Percentiles rank a stretch among this genome's conserved stretches.
These are phyloP conservation scores for Kwoniella newhampshirensis DNA, from an alignment of 768 basidiomycete species.

Conservation along the genomic window DNA sequence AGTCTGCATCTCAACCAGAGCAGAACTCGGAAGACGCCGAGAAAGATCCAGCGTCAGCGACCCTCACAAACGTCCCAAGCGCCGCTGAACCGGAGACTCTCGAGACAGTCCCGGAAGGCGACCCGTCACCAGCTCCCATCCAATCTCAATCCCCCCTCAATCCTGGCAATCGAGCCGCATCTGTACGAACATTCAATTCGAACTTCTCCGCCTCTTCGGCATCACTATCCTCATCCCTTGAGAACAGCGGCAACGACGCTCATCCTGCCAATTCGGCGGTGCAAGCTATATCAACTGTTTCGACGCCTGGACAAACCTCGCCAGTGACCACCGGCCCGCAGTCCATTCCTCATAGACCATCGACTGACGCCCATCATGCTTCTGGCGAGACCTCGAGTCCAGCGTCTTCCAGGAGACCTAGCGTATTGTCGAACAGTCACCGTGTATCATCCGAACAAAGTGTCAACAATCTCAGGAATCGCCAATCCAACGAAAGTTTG, in stretches of 20 bases:
- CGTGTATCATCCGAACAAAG: slow-evolving; percentile 5
- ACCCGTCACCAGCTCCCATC: neutral
- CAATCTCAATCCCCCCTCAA: neutral
- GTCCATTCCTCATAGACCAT: slow-evolving; percentile 17
- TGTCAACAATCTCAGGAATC: slow-evolving; percentile 1
- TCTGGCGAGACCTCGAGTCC: slow-evolving; percentile 3
- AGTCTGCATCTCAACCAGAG: neutral
- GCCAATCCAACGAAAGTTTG: slow-evolving; percentile 11
- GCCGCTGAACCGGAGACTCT: neutral
- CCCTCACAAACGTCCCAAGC: neutral
- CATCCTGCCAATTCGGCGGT: slow-evolving; percentile 31
- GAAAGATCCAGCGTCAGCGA: neutral
- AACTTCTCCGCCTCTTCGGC: slow-evolving; percentile 16
- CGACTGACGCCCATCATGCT: slow-evolving; percentile 4
- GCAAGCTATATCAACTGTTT: slow-evolving; percentile 27
- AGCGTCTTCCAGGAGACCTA: slow-evolving; percentile 7
- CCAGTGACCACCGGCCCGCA: slow-evolving; percentile 32
- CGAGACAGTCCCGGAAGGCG: neutral
- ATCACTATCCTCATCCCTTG: slow-evolving; percentile 24
- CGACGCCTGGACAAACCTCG: slow-evolving; percentile 33
- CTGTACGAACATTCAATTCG: slow-evolving; percentile 23
- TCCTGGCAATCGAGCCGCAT: slow-evolving; percentile 22
- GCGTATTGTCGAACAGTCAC: slow-evolving; percentile 4
- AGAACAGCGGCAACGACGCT: slow-evolving; percentile 3
- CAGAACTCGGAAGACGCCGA: neutral